Base-by-base conservation (phyloP, 371 early-diverging fungal species). In the Rhizopus sp. region DNA sequence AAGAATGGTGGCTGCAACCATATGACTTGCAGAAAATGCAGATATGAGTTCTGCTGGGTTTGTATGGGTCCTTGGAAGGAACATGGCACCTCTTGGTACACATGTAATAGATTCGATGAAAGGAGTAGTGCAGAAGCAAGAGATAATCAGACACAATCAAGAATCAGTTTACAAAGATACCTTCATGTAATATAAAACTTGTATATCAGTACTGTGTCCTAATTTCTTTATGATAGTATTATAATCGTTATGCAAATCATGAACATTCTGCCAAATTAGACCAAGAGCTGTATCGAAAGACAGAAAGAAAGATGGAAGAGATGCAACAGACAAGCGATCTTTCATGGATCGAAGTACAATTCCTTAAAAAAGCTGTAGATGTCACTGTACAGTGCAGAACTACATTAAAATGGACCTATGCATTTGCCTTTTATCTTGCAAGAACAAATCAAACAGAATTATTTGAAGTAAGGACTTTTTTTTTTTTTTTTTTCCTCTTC, bases 341-440 rank as follows among this genome's bases (percentile, higher is more conserved):
- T 46, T 94, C 96, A 33, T 98, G 99, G 99, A 98, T 98, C 66
- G 97, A 98, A 77, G 97, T 96, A 1, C 98, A 98, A 76, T 98
- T 97, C 70, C 73, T 98, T 34, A 86, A 88, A 61, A 90, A 89
- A 40, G 98, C 97, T 5, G 93, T 95, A 39, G 94, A 95, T 68
- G 90, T 89, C 0, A 84, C 97, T 12, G 83, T 91, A 10, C 75
- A 88, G 55, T 89, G 95, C 60, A 90, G 99, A 57, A 88, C 81
- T 70, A 94, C 94, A 0, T 84, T 98, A 34, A 95, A 93, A 65
- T 98, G 97, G 97, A 95, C 97, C 0, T 98, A 96, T 72, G 92
- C 91, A 15, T 92, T 98, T 71, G 97, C 96, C 2, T 98, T 90
- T 73, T 98, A 96, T 67, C 82, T 98, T 65, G 69, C 62, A n/a